Base-by-base conservation (phyloP, 495 filamentous ascomycete species). In the Rhizodiscina lignyota region DNA sequence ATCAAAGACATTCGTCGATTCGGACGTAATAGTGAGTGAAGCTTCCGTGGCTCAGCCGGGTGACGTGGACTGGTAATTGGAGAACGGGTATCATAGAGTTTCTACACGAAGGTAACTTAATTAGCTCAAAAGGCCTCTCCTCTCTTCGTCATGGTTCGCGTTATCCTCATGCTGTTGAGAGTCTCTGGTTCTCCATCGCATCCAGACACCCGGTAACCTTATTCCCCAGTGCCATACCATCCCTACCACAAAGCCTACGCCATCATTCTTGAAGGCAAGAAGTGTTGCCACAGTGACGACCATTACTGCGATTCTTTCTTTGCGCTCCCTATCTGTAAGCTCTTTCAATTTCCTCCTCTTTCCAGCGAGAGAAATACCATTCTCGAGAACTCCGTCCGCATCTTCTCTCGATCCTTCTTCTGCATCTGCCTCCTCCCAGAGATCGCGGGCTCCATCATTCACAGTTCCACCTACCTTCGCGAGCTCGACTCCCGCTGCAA, bases 181-280 rank as follows among this genome's bases (percentile, higher is more conserved):
- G n/a, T n/a, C n/a, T n/a, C n/a, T n/a, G n/a, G n/a, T n/a, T n/a
- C n/a, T n/a, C n/a, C n/a, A n/a, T n/a, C n/a, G n/a, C n/a, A n/a
- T n/a, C 10, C 53, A 28, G 42, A 51, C 59, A 13, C 58, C 48
- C 20, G 60, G 53, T 21, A 38, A 12, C 17, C 33, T 40, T 30
- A 34, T 50, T 30, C 46, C 53, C 60, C 65, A 75, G 52, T 82
- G 65, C 49, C 77, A 81, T 8, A 79, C 40, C 63, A 89, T 67
- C 0, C 87, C 87, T 0, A 77, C 83, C 16, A 77, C 38, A 48
- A 96, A 94, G 0, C 87, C 87, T 13, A 91, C 65, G 12, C 74
- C 83, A 53, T 86, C 83, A 51, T 93, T 94, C 54, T 68, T 76
- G 41, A 91, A 92, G n/a, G 82, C 83, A 15, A 96, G 53, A 40